Evolutionary conservation across 768 basidiomycete species (phyloP).

Genomic region (Erythrobasidium yunnanense): DNA sequence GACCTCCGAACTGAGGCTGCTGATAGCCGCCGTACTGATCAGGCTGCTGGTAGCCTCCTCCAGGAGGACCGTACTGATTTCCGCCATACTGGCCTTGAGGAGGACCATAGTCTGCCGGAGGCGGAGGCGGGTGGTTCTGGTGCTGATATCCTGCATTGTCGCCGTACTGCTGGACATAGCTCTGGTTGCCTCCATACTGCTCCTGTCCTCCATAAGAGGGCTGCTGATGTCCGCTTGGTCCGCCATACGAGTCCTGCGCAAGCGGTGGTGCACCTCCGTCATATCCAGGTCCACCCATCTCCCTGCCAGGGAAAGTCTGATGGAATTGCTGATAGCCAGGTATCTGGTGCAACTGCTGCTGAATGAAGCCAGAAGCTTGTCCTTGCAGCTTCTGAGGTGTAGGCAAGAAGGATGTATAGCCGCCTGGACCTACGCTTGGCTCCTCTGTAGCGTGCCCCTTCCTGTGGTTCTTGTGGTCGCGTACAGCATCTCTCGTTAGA

Average conservation of each 20-base stretch:
- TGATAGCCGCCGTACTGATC: not conserved
- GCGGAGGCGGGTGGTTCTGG: not conserved
- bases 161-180: too few species aligned
- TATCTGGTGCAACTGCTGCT: slow-evolving; percentile 46
- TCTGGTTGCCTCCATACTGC: not conserved
- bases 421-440: slow-evolving; percentile 3
- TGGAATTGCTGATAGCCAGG: slow-evolving; percentile 49
- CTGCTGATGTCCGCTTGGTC: not conserved
- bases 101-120: not conserved
- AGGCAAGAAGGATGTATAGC: slow-evolving; percentile 41
- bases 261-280: not conserved
- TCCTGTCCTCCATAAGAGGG: not conserved
- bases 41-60: not conserved
- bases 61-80: not conserved
- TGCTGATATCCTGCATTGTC: too few species aligned
- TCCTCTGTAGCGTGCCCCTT: slow-evolving; percentile 34
- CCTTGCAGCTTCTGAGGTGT: slow-evolving; percentile 45
- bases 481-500: slow-evolving; percentile 56
- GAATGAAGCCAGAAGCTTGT: slow-evolving; percentile 48
- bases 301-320: slow-evolving; percentile 40
- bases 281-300: not conserved
- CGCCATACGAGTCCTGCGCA: slow-evolving; percentile 18
- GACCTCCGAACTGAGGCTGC: not conserved
- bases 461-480: slow-evolving; percentile 62
- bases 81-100: not conserved